These are phyloP conservation scores for Cylindrotheca fusiformis DNA, from an alignment of 108 stramenopile genomes.

Conservation along the genomic window DNA sequence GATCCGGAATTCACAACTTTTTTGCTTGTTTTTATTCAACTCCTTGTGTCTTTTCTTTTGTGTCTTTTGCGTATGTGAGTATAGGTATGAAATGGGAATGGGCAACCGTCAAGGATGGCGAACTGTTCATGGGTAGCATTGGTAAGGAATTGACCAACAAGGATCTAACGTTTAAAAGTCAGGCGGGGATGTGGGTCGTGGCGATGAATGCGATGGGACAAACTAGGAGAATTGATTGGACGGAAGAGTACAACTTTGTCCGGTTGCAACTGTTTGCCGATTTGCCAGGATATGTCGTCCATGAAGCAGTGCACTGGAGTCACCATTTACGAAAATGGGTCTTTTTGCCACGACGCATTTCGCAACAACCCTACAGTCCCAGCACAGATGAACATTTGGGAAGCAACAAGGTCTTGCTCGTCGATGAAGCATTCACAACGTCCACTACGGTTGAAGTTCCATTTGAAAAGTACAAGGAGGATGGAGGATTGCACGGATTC, in stretches of 20 bases:
- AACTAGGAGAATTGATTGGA: conserved; percentile 78
- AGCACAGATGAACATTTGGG: conserved; percentile 83
- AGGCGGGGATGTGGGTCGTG: conserved; percentile 90
- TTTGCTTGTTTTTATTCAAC: no score
- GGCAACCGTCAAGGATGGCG: conserved; percentile 91
- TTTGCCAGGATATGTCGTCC: conserved; percentile 86
- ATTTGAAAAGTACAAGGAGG: conserved; percentile 14
- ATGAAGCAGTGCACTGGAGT: conserved; percentile 91
- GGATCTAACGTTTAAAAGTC: conserved; percentile 77
- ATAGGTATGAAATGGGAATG: conserved; percentile 76
- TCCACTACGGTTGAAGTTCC: conserved; percentile 65
- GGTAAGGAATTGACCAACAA: conserved; percentile 90
- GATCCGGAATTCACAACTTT: no score
- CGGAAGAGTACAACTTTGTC: conserved; percentile 76
- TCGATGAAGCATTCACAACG: conserved; percentile 72
- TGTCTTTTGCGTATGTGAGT: conserved; percentile 54
- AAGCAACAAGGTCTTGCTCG: conserved; percentile 81
- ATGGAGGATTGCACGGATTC: conserved; percentile 89
- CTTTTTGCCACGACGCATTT: conserved; percentile 90
- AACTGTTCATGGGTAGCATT: conserved; percentile 87
- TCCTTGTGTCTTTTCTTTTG: no score
- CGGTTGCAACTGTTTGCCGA: conserved; percentile 65
- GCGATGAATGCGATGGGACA: conserved; percentile 74
- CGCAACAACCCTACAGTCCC: conserved; percentile 84
- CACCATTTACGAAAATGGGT: conserved; percentile 87